These are phyloP conservation scores for Stylonectria norvegica DNA, from an alignment of 2,329 filamentous ascomycete species.

Conservation along the genomic window DNA sequence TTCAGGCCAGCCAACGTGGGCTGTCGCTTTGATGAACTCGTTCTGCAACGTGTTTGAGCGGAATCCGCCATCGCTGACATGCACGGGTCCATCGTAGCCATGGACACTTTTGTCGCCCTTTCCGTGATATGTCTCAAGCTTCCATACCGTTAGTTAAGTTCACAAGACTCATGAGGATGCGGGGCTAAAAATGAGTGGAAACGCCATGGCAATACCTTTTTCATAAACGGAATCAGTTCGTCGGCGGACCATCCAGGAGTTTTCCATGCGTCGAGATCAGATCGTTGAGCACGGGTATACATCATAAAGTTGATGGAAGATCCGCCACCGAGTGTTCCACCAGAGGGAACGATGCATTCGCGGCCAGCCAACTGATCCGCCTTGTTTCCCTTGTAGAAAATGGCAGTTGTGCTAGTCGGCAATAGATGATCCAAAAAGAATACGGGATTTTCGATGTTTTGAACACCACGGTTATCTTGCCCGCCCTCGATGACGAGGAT, in stretches of 20 bases:
- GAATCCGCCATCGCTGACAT: constrained; percentile 51
- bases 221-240: constrained; percentile 31
- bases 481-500: constrained; percentile 33
- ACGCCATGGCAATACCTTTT: constrained; percentile 21
- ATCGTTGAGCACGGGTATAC: constrained; percentile 31
- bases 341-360: constrained; percentile 24
- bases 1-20: constrained; percentile 47
- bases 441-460: constrained; percentile 26
- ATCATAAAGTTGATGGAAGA: constrained; percentile 34
- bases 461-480: constrained; percentile 26
- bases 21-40: constrained; percentile 48
- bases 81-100: constrained; percentile 52
- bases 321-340: constrained; percentile 30
- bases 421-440: constrained; percentile 24
- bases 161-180: background rate
- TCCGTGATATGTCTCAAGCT: constrained; percentile 56
- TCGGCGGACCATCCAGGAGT: constrained; percentile 32
- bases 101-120: constrained; percentile 43
- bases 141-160: constrained; percentile 1
- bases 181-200: accelerated
- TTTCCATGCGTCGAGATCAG: constrained; percentile 35
- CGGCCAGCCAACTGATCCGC: constrained; percentile 22
- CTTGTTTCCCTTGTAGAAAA: constrained; percentile 28
- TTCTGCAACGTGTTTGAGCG: constrained; percentile 38
- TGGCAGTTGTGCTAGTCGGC: constrained; percentile 20